These are phyloP conservation scores for Diaporthe longicolla DNA, from an alignment of 2,329 filamentous ascomycete genomes.

Conservation along the genomic window DNA sequence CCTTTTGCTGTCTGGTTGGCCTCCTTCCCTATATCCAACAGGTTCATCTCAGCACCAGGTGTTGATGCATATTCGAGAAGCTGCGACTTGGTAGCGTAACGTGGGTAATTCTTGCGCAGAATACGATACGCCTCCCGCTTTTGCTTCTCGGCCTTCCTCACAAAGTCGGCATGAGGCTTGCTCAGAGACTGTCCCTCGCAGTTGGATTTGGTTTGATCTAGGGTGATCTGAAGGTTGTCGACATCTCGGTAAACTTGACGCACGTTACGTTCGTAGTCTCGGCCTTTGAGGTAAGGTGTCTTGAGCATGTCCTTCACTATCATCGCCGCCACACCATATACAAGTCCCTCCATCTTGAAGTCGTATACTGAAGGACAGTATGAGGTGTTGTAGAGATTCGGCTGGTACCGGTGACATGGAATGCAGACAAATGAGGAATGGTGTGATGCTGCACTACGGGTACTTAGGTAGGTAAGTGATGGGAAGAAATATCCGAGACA, in stretches of 20 bases:
- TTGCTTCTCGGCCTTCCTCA: conserved; percentile 26
- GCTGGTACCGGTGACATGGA: not conserved
- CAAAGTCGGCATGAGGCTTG: conserved; percentile 9
- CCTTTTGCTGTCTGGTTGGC: conserved; percentile 36
- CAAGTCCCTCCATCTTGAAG: conserved; percentile 35
- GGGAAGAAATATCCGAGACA: not conserved
- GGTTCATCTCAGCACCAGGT: conserved; percentile 34
- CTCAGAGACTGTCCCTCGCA: conserved; percentile 20
- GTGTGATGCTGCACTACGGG: not conserved
- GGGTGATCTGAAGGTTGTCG: conserved; percentile 33
- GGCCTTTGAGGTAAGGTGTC: conserved; percentile 25
- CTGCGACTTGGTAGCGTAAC: not conserved
- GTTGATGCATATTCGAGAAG: conserved; percentile 25
- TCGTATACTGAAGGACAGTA: not conserved
- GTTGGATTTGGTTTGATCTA: conserved; percentile 36
- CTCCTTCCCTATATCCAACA: conserved; percentile 37
- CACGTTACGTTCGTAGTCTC: conserved; percentile 39
- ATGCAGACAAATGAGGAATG: conserved; percentile 1
- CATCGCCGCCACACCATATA: conserved; percentile 33
- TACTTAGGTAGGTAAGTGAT: not conserved
- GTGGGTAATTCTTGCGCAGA: conserved; percentile 18
- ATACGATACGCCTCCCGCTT: conserved; percentile 5
- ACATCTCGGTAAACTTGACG: conserved; percentile 37
- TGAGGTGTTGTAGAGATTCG: not conserved
- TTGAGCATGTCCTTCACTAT: conserved; percentile 37